Evolutionary conservation across 2,329 filamentous ascomycete species (phyloP).

Genomic region (Macrophomina tecta): DNA sequence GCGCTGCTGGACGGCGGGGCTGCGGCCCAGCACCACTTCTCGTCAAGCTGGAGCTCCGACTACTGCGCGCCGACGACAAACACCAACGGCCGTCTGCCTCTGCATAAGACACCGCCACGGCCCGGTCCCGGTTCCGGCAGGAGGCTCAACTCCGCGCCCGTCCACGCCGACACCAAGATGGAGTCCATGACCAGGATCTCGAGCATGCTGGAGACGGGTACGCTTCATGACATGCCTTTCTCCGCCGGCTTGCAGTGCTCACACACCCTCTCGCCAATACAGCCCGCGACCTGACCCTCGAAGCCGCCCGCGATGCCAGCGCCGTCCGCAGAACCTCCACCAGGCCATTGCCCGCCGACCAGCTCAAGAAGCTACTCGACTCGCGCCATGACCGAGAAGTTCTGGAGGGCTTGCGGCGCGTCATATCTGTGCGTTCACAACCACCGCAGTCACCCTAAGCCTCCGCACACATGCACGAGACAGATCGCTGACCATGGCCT

Average conservation of each 20-base stretch:
- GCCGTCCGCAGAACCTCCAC: constrained; percentile 60
- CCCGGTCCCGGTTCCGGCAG: constrained; percentile 3
- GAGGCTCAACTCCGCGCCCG: neutral
- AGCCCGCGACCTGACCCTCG: constrained; percentile 97
- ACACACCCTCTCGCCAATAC: constrained; percentile 49
- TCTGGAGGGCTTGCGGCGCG: constrained; percentile 85
- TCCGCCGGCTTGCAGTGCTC: constrained; percentile 10
- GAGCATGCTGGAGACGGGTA: constrained; percentile 92
- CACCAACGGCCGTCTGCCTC: constrained; percentile 11
- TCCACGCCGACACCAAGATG: constrained; percentile 60
- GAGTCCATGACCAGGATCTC: constrained; percentile 96
- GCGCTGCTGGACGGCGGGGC: constrained; percentile 17
- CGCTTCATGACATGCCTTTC: constrained; percentile 36
- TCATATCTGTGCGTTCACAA: constrained; percentile 73
- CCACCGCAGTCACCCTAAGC: constrained; percentile 26
- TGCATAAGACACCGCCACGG: constrained; percentile 18
- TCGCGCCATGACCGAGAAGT: constrained; percentile 93
- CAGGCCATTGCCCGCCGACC: constrained; percentile 73
- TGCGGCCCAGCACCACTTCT: constrained; percentile 9
- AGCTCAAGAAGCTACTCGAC: constrained; percentile 94
- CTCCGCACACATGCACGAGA: too few species aligned
- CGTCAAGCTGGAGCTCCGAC: constrained; percentile 23
- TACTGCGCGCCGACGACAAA: constrained; percentile 17
- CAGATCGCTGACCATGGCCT: neutral
- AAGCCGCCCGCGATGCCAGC: constrained; percentile 90